phyloP scores from a whole-genome alignment of 257 asterid species.

The Verbena officinalis region DNA sequence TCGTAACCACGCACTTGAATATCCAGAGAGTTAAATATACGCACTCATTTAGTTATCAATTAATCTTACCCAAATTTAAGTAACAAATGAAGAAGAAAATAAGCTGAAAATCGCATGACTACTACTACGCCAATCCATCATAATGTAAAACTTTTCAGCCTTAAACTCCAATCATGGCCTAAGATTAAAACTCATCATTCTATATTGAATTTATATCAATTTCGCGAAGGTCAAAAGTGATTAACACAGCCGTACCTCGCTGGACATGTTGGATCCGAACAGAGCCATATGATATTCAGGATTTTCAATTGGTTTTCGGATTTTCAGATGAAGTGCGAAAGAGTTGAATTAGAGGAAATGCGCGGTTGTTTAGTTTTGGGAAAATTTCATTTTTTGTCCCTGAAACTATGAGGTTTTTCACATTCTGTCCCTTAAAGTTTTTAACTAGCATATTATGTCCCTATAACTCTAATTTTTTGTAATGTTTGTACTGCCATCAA shows the following conservation, averaged over 20 bases:
- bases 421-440: too few species aligned
- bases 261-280: constrained; percentile 39
- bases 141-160: neutral
- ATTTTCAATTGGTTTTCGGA: constrained; percentile 12
- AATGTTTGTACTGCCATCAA: too few species aligned
- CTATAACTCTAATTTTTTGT: too few species aligned
- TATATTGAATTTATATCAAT: constrained; percentile 11
- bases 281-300: constrained; percentile 34
- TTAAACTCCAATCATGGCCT: constrained; percentile 8
- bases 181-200: neutral
- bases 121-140: neutral
- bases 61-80: neutral
- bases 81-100: neutral
- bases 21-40: neutral
- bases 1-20: neutral
- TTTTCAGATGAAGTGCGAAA: constrained; percentile 3
- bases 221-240: constrained; percentile 11
- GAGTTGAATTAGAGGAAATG: neutral
- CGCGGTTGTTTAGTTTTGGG: too few species aligned
- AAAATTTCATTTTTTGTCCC: too few species aligned
- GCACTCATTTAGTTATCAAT: neutral
- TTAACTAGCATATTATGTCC: too few species aligned
- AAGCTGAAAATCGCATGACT: constrained; percentile 17
- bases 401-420: too few species aligned
- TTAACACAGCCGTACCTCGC: constrained; percentile 34